Evolutionary conservation across 176 grass and related monocot species (phyloP), one percentile per base, ranked within the genome.

Genomic region (Oryza nivara): DNA sequence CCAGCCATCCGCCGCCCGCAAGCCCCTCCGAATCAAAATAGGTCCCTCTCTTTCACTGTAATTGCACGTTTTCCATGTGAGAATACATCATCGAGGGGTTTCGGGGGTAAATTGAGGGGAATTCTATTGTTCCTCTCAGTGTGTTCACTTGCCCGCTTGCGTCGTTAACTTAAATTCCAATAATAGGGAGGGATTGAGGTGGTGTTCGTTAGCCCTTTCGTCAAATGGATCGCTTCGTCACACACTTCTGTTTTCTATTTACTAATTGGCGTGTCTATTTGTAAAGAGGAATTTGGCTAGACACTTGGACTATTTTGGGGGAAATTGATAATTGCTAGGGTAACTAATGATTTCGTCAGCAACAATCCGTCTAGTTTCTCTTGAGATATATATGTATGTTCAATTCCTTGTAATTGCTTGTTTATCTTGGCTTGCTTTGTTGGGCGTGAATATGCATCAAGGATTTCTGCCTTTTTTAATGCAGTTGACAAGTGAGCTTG

Each of bases 21-120:
- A 99, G 90, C 89, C 94, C 75, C 85, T 99, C 74, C 89, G 90
- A 73, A 99, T 99, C 85, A 99, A 99, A 75, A 90, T 96, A 92
- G 93, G 96, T 92, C 32, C 19, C 38, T 43, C 47, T 20, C 6
- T 54, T 17, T 43, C 15, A 71, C 67, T 34, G 9, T 67, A 73
- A 73, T 44, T 26, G 47, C 52, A 41, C 40, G 35, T 36, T 79
- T 28, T 44, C 19, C 36, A 8, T 85, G 51, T 52, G 78, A 41
- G 22, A 80, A 54, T 54, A 71, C 17, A 49, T 74, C 46, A 20
- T 52, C 16, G 56, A 70, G n/a, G 66, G 34, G 35, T 45, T 52
- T 67, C 40, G 46, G 67, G 67, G 25, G n/a, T 20, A 38, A 71
- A 83, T 86, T 70, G 69, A 79, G 36, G 48, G 30, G 17, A 66